Evolutionary conservation across 2,329 filamentous ascomycete genomes (phyloP), one percentile per base, ranked within the genome.

Genomic region (Clarireedia monteithiana): DNA sequence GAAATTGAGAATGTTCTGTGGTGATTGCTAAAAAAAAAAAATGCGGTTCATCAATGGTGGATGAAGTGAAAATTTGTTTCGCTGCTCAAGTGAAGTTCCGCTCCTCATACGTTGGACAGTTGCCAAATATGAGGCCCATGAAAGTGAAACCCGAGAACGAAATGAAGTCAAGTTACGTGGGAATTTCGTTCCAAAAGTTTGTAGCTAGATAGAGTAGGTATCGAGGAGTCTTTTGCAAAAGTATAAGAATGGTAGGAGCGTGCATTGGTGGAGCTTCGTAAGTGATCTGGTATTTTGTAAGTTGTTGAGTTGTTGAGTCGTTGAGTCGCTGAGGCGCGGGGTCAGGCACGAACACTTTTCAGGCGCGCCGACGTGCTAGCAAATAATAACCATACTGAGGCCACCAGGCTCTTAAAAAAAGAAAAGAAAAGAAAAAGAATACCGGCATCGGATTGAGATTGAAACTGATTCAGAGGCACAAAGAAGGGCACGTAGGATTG

Each of bases 181-280:
- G 26, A 55, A 45, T 27, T 44, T 44, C 10, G 17, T 23, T 12
- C 38, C 6, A 14, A 54, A 36, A 55, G 17, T 44, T 55, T 10
- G 26, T 20, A 2, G 1, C 9, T 15, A 24, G 20, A 30, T 40
- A 17, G 7, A 7, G 24, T 20, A 23, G 14, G 50, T 42, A 17
- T 27, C 4, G 10, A 12, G 3, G 38, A 55, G 27, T 5, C 2
- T 15, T 50, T 55, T 27, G 6, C 38, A 17, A 34, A 9, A 20
- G 26, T 26, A 4, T 6, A 36, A 24, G 44, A 15, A 14, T 50
- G 20, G 15, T 42, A 42, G 23, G 9, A 14, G 15, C 17, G 15
- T 55, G 27, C 24, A 14, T 20, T 45, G 38, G 38, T 38, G 20
- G 53, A 55, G 24, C 44, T 55, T 26, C 44, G 53, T 38, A 55